Evolutionary conservation across 441 rosid species (phyloP), one percentile per base, ranked within the genome.

Genomic region (Dalechampia spathulata): DNA sequence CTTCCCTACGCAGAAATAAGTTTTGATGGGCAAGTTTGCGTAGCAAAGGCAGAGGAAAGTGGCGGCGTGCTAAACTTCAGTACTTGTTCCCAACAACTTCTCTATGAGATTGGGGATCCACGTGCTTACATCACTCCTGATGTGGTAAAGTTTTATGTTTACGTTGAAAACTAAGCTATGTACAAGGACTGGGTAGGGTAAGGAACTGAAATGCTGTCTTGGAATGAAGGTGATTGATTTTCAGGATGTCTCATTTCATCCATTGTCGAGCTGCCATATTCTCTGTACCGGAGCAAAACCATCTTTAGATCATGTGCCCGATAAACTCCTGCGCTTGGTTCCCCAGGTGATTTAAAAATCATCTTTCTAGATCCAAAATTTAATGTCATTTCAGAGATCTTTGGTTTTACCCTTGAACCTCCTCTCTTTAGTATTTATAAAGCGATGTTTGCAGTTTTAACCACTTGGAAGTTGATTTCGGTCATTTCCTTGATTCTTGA

Each of bases 41-140:
- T 91, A 34, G 79, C 72, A 50, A 91, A 91, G 68, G 81, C 86
- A 63, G 78, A 78, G 59, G 79, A 83, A 55, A 87, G 84, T 58
- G 85, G 92, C 25, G 98, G 98, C 36, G 66, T 83, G 62, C 69
- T 91, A 64, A 82, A 79, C 71, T 69, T 76, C 12, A 66, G 76
- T 55, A 85, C 92, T 54, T 91, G 98, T 49, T 78, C 90, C 41
- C 78, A 91, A 76, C 96, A 91, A 60, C 88, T 90, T 68, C 96
- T 91, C 22, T 91, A 91, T 50, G 98, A 91, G 70, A 65, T 87
- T 69, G 87, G 87, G 57, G 84, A 91, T 81, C 98, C 98, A 50
- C 70, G 75, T 59, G 82, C 96, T 62, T 91, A 87, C 72, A 55
- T 91, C 60, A 91, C 92, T 49, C 98, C 98, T 41, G 98, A 91